These are phyloP conservation scores for Xanthoconium separans DNA, from an alignment of 1,284 basidiomycete species.

Conservation along the genomic window DNA sequence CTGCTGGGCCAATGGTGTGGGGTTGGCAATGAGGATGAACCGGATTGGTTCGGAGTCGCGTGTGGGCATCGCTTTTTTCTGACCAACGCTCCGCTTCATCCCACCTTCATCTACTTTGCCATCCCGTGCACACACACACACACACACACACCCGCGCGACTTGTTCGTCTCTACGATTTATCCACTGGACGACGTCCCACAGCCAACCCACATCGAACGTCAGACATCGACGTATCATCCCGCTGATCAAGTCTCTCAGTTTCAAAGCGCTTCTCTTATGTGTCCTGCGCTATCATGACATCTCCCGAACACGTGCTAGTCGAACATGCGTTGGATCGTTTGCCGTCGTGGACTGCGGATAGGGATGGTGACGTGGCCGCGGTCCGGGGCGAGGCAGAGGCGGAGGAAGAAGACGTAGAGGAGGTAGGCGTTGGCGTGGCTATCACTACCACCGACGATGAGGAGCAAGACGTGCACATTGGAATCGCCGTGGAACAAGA, in stretches of 20 bases:
- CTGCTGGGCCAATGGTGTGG: too few species aligned
- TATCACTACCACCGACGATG: slow-evolving; percentile 13
- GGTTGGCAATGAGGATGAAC: too few species aligned
- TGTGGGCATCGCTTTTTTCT: not conserved
- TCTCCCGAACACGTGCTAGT: slow-evolving; percentile 21
- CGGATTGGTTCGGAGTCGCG: not conserved
- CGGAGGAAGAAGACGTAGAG: not conserved
- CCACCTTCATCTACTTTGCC: not conserved
- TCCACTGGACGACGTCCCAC: not conserved
- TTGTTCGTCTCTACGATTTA: not conserved
- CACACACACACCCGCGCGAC: not conserved
- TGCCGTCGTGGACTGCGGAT: slow-evolving; percentile 3
- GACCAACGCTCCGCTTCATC: not conserved
- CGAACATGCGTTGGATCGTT: slow-evolving; percentile 10
- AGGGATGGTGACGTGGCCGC: not conserved
- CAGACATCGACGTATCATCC: not conserved
- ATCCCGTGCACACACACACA: not conserved
- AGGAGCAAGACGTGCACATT: not conserved
- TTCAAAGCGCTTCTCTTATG: slow-evolving; percentile 16
- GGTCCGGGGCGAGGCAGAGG: not conserved
- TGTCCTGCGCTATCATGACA: slow-evolving; percentile 23
- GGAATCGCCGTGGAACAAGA: not conserved
- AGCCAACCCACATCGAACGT: not conserved
- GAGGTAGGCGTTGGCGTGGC: slow-evolving; percentile 14
- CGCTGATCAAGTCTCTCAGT: not conserved